phyloP scores from a whole-genome alignment of 73 alveolate genomes.

The Effrenium voratum region DNA sequence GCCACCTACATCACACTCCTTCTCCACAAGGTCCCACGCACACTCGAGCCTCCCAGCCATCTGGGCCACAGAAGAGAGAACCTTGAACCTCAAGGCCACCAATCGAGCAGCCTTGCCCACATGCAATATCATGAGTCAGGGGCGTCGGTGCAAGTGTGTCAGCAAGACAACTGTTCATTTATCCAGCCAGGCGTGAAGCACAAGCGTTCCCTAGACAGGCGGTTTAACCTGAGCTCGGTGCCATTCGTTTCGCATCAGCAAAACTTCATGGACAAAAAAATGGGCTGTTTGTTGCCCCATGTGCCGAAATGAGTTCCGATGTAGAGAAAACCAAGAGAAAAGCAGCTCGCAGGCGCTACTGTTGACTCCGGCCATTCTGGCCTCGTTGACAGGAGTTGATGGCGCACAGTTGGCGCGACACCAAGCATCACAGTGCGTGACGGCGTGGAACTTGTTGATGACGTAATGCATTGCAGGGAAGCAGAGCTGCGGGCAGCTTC shows the following conservation, averaged over 20 bases:
- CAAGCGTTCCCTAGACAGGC: background rate
- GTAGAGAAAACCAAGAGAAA: background rate
- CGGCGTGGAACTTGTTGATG: conserved; percentile 14
- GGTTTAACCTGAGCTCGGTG: background rate
- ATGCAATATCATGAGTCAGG: too few species aligned
- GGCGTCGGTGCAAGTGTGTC: background rate
- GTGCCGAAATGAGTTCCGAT: conserved; percentile 3
- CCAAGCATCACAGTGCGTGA: conserved; percentile 8
- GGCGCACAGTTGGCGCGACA: background rate
- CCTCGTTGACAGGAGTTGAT: background rate
- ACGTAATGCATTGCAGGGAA: background rate
- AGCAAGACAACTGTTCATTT: background rate
- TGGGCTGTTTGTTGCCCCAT: conserved; percentile 13
- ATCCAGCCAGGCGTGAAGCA: background rate
- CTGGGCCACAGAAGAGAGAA: background rate
- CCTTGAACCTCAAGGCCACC: too few species aligned
- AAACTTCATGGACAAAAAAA: background rate
- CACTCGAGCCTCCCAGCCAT: background rate
- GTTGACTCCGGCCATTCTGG: background rate
- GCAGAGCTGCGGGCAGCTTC: background rate
- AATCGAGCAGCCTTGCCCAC: too few species aligned
- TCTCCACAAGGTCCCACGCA: conserved; percentile 1
- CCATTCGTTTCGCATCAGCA: conserved; percentile 35
- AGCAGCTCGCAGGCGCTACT: background rate
- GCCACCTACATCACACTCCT: background rate